Evolutionary conservation across 495 filamentous ascomycete genomes (phyloP).

Genomic region (Sabuloglossum arenarium): DNA sequence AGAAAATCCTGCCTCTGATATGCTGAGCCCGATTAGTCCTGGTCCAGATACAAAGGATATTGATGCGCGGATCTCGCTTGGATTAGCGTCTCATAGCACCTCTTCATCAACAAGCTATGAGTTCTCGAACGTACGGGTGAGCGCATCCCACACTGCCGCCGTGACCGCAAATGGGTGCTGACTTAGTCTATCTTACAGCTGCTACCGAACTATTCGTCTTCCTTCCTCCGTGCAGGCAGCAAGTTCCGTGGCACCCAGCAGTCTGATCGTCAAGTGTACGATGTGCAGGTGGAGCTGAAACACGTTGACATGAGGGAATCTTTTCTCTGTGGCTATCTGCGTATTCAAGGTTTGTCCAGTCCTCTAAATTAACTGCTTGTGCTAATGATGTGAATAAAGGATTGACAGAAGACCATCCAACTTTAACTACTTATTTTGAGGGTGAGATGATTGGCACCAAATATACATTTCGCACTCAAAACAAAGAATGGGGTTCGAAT

Average conservation of each 20-base stretch:
- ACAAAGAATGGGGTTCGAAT: slow-evolving; percentile 76
- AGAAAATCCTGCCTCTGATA: slow-evolving; percentile 6
- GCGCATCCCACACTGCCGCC: slow-evolving; percentile 4
- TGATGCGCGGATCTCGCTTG: not conserved
- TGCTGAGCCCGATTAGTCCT: not conserved
- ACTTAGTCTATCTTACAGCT: slow-evolving; percentile 19
- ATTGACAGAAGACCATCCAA: slow-evolving; percentile 86
- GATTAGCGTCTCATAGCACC: slow-evolving; percentile 4
- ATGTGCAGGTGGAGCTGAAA: slow-evolving; percentile 93
- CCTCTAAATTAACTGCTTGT: not conserved
- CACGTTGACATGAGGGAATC: slow-evolving; percentile 90
- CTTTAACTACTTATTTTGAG: slow-evolving; percentile 93
- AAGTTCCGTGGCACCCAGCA: slow-evolving; percentile 79
- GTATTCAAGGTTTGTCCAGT: slow-evolving; percentile 61
- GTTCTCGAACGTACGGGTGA: slow-evolving; percentile 41
- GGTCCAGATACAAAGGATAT: not conserved
- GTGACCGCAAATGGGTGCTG: not conserved
- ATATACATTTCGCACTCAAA: slow-evolving; percentile 78
- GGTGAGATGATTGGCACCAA: slow-evolving; percentile 95
- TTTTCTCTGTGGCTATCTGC: slow-evolving; percentile 85
- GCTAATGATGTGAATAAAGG: slow-evolving; percentile 27
- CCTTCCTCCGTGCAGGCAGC: slow-evolving; percentile 71
- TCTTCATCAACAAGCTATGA: slow-evolving; percentile 36
- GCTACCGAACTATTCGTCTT: slow-evolving; percentile 45
- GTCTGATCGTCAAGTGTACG: slow-evolving; percentile 77